These are phyloP conservation scores for Cystobasidium sp. DNA, from an alignment of 1,284 basidiomycete species.

Conservation along the genomic window DNA sequence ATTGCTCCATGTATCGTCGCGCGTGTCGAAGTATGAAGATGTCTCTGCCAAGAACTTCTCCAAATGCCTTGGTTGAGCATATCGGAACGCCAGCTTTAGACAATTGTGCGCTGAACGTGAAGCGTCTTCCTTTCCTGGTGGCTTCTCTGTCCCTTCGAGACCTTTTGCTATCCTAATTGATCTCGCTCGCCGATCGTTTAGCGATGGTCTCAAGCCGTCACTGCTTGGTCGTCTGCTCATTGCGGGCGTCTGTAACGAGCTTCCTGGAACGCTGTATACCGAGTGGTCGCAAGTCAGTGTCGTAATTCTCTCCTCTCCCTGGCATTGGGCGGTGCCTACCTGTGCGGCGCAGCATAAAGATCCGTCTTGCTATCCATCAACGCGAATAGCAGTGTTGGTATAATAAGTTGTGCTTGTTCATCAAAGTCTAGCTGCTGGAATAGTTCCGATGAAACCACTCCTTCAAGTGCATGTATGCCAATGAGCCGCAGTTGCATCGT, in stretches of 20 bases:
- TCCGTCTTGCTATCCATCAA: conserved; percentile 64
- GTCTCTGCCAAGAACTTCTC: conserved; percentile 72
- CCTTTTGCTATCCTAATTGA: conserved; percentile 41
- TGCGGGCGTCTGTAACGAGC: not conserved
- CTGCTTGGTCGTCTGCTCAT: conserved; percentile 1
- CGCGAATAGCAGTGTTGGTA: conserved; percentile 74
- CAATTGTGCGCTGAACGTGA: conserved; percentile 73
- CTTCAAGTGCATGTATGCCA: conserved; percentile 80
- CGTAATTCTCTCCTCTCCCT: too few species aligned
- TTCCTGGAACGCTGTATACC: not conserved
- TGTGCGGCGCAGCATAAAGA: not conserved
- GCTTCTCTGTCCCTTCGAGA: conserved; percentile 64
- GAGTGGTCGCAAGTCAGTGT: too few species aligned
- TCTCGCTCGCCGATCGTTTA: conserved; percentile 29
- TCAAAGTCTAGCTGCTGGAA: conserved; percentile 78
- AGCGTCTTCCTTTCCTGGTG: conserved; percentile 75
- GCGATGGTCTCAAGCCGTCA: conserved; percentile 3
- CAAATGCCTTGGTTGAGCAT: conserved; percentile 78
- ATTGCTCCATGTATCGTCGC: conserved; percentile 69
- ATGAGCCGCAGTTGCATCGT: conserved; percentile 58
- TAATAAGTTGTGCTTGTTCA: conserved; percentile 71
- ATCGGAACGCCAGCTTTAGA: conserved; percentile 72
- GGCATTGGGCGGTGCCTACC: not conserved
- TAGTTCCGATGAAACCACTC: conserved; percentile 81
- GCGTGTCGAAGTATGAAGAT: conserved; percentile 68